Conservation (phyloP, 2,329 filamentous ascomycete genomes). For the Elsinoe necatrix region DNA sequence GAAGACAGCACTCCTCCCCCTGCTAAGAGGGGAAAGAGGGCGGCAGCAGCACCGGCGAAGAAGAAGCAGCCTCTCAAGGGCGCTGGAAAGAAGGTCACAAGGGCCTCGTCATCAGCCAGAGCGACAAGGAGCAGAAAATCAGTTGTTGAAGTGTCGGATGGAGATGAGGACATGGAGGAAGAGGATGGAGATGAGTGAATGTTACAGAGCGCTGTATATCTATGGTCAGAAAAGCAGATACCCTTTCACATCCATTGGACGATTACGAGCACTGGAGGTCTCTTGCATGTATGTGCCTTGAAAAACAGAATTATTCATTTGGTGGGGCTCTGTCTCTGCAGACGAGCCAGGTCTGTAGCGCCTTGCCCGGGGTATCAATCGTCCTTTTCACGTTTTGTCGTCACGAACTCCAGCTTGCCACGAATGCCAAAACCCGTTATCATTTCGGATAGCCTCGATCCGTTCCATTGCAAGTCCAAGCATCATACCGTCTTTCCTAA, state of each 20-base stretch:
- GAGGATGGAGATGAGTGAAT: conserved; percentile 13
- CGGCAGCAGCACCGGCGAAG: background rate
- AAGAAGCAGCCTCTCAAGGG: conserved; percentile 1
- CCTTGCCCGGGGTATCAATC: background rate
- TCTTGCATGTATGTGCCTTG: background rate
- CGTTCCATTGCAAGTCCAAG: background rate
- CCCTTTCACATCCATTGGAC: conserved; percentile 4
- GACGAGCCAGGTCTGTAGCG: background rate
- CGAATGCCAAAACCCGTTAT: background rate
- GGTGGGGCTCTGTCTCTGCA: background rate
- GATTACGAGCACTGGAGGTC: background rate
- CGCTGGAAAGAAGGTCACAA: conserved; percentile 5
- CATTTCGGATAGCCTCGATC: background rate
- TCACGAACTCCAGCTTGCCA: background rate
- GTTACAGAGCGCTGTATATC: background rate
- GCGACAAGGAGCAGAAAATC: background rate
- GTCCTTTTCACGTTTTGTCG: background rate
- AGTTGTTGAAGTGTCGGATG: conserved; percentile 1
- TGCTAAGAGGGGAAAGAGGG: background rate
- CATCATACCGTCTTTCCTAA: background rate
- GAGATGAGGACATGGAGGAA: conserved; percentile 16
- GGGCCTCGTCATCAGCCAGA: background rate
- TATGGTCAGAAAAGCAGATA: conserved; percentile 10
- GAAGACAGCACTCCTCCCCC: conserved; percentile 11
- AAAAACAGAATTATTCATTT: background rate